Conservation (phyloP, 768 basidiomycete species). For the Kwoniella mangroviensis region DNA sequence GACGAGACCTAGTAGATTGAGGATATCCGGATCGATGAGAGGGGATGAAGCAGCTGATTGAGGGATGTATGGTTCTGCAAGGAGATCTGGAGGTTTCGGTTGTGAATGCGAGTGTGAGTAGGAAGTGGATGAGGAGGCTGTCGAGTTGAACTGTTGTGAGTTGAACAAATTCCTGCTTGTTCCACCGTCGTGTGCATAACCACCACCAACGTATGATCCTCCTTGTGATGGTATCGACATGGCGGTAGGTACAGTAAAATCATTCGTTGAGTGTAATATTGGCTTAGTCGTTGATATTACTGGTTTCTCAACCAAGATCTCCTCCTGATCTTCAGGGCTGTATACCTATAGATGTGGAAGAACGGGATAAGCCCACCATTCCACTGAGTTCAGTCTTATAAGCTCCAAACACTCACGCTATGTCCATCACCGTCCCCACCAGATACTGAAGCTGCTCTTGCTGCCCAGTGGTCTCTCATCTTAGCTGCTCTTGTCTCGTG, state of each 20-base stretch:
- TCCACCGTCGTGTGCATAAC: not conserved
- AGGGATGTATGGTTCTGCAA: not conserved
- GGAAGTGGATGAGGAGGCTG: not conserved
- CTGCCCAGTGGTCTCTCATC: constrained; percentile 11
- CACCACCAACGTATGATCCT: not conserved
- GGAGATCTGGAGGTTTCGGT: not conserved
- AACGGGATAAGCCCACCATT: not conserved
- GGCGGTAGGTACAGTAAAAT: not conserved
- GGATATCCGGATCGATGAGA: constrained; percentile 8
- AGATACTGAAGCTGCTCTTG: constrained; percentile 11
- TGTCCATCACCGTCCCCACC: not conserved
- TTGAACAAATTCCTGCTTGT: not conserved
- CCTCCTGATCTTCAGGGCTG: not conserved
- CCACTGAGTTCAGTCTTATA: not conserved
- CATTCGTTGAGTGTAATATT: not conserved
- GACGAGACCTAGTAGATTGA: constrained; percentile 1
- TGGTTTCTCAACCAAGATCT: not conserved
- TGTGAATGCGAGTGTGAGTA: too few relatives aligned
- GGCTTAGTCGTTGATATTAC: not conserved
- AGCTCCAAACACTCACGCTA: not conserved
- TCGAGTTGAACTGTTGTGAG: not conserved
- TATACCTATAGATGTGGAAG: not conserved
- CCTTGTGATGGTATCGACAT: not conserved
- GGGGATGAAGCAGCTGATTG: not conserved
- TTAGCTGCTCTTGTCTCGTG: constrained; percentile 4